Conservation (phyloP, 2,329 filamentous ascomycete genomes). For the Pseudopithomyces maydicus region DNA sequence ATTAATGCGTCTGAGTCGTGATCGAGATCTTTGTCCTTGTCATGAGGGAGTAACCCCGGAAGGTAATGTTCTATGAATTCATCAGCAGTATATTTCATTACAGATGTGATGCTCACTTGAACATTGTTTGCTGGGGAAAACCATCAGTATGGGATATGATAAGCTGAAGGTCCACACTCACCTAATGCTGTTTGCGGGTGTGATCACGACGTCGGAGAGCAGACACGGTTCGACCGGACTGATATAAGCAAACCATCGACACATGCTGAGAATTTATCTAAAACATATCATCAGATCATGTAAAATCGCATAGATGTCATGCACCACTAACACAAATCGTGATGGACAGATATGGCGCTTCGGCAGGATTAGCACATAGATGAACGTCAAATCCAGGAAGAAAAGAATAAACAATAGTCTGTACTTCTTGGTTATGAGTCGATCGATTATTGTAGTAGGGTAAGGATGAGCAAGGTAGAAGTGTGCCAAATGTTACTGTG, state of each 20-base stretch:
- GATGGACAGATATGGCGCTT: too few relatives aligned
- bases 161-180: neutral
- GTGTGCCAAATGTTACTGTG: too few relatives aligned
- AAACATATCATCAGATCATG: too few relatives aligned
- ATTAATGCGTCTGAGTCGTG: slow-evolving; percentile 50
- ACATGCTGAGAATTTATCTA: slow-evolving; percentile 36
- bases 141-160: neutral
- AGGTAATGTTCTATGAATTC: slow-evolving; percentile 57
- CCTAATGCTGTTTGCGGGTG: slow-evolving; percentile 41
- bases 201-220: slow-evolving; percentile 60
- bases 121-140: slow-evolving; percentile 36
- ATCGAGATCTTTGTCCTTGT: slow-evolving; percentile 45
- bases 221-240: slow-evolving; percentile 59
- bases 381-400: too few relatives aligned
- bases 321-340: too few relatives aligned
- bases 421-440: too few relatives aligned
- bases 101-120: slow-evolving; percentile 9
- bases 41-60: slow-evolving; percentile 56
- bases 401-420: too few relatives aligned
- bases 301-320: too few relatives aligned
- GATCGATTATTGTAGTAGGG: too few relatives aligned
- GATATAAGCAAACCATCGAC: slow-evolving; percentile 63
- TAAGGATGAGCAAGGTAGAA: too few relatives aligned
- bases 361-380: too few relatives aligned
- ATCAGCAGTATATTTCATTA: neutral